Base-by-base conservation (phyloP, 2,329 filamentous ascomycete species). In the Ampelomyces quisqualis region DNA sequence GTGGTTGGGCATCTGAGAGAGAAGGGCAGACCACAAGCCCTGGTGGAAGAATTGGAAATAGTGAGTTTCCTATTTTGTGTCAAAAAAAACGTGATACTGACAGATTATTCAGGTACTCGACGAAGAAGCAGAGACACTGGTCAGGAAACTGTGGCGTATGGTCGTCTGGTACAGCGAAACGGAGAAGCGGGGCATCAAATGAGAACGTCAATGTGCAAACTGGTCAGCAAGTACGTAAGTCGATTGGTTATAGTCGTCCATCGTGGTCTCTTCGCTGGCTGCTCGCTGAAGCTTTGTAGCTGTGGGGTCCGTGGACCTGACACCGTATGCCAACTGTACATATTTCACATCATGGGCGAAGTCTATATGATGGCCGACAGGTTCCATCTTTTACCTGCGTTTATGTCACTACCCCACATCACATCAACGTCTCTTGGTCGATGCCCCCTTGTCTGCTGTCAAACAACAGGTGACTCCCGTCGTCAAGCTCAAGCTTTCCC, bases 81-180 rank as follows among this genome's bases (percentile, higher is more conserved):
- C 32, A 36, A n/a, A 35, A 5, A 9, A 11, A 34, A 30, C 28
- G 8, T 19, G 22, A 59, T 31, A 47, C 69, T 77, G 65, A 76
- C 55, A 20, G 10, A 20, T 45, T 42, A 46, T 19, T 45, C 49
- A 91, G 82, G 88, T 89, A 29, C 76, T 98, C 49, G 93, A 96
- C 63, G 93, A 98, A 62, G 93, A 97, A 64, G 90, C 90, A 8
- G 90, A 96, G 68, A 85, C 88, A 18, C 73, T 98, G 53, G 90
- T 97, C 34, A 94, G 89, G 80, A 97, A 96, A 73, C 79, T 98
- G 23, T 98, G 93, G 93, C 82, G 91, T 35, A 95, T 97, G 89
- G 84, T 96, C 43, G 95, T 97, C 60, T 97, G 96, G 81, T 96
- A 91, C 61, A 93, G 88, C 5, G 91, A 97, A 70, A 88, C 86